Evolutionary conservation across 257 asterid species (phyloP), one percentile per base, ranked within the genome.

Genomic region (Dorcoceras hygrometricum): DNA sequence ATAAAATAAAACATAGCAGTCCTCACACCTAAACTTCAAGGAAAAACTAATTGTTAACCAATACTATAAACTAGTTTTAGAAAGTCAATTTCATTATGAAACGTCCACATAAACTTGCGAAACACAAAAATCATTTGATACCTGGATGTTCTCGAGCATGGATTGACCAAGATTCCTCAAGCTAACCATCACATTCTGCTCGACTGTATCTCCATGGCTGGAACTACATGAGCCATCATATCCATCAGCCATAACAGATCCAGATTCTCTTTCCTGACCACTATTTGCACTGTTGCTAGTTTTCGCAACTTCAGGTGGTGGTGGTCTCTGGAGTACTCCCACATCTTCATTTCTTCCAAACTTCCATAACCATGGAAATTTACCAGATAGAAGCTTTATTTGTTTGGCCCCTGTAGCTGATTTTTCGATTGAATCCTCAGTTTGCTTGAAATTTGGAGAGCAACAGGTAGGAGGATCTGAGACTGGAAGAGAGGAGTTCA

Each of bases 91-190:
- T n/a, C n/a, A n/a, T n/a, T n/a, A n/a, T n/a, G n/a, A n/a, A 43
- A 43, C 14, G 51, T 43, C 25, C 67, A 36, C 36, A 34, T 50
- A 65, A 28, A 23, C 4, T 14, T 57, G 61, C 53, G 57, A 4
- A 4, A n/a, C 16, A 46, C 3, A 14, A 43, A 12, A 50, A 29
- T 59, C 4, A 48, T 31, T 26, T n/a, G 54, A 39, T 83, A 83
- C 88, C 88, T 83, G 86, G 68, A 80, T 76, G 62, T 83, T 80
- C 63, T 80, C 85, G 11, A 76, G 77, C 86, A 83, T 80, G 68
- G 84, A 71, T 70, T 78, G 84, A 50, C 80, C 82, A 34, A 83
- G 81, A 73, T 80, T 69, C 71, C 77, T 83, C 79, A 83, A 77
- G 73, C 80, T 77, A 73, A 59, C 79, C 69, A 59, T 75, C 78